These are phyloP conservation scores for Myotisia sp. DNA, from an alignment of 2,329 filamentous ascomycete genomes.

Conservation along the genomic window DNA sequence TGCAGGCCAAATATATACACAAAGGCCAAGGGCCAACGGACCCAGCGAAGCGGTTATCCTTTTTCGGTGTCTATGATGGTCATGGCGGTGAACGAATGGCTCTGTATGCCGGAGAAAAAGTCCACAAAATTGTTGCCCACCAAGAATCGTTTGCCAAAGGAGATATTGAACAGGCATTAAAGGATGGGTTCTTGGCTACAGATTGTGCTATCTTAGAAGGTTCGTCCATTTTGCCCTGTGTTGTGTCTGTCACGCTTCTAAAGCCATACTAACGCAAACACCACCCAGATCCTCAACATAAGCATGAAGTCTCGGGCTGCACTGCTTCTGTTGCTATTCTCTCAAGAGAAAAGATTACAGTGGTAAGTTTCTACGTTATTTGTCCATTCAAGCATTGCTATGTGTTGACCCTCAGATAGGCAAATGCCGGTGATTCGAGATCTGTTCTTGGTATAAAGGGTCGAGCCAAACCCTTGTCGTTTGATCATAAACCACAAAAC, in stretches of 20 bases:
- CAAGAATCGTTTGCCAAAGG: conserved; percentile 86
- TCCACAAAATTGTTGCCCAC: conserved; percentile 87
- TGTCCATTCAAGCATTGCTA: conserved; percentile 15
- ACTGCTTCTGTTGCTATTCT: conserved; percentile 86
- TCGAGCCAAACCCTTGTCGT: conserved; percentile 92
- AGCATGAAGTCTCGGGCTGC: conserved; percentile 95
- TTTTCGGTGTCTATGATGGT: conserved; percentile 96
- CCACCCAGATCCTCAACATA: conserved; percentile 73
- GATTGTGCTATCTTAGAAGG: conserved; percentile 92
- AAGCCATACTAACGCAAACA: not conserved
- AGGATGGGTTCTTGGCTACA: conserved; percentile 92
- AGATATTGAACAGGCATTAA: conserved; percentile 87
- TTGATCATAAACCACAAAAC: conserved; percentile 97
- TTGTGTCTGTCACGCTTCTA: not conserved
- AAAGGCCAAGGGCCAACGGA: conserved; percentile 38
- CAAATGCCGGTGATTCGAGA: conserved; percentile 92
- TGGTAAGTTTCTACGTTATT: conserved; percentile 49
- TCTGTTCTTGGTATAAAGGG: conserved; percentile 93
- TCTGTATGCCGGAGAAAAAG: conserved; percentile 76
- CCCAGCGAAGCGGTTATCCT: conserved; percentile 63
- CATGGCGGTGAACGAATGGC: conserved; percentile 96
- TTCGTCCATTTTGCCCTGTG: conserved; percentile 34
- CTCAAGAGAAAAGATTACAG: conserved; percentile 81
- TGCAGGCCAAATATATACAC: conserved; percentile 48
- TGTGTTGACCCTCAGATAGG: conserved; percentile 41